A percentile compares a stretch with the other conserved stretches of the same genome.
phyloP scores from a whole-genome alignment of 2,329 filamentous ascomycete genomes.

The Macrophomina pseudophaseolina region DNA sequence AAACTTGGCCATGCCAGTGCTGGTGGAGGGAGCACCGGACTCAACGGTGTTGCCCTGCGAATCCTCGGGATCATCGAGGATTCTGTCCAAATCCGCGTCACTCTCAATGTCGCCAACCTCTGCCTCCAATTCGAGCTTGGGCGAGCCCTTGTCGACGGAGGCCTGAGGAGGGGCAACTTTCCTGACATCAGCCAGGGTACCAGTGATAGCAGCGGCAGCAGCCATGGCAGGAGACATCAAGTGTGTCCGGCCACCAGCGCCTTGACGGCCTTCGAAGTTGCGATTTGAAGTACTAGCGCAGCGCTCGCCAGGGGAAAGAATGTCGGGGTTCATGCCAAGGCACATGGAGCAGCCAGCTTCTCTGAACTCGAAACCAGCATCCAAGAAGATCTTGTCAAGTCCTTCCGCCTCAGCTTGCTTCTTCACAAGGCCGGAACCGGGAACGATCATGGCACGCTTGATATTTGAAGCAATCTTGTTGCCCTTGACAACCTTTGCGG shows the following conservation, averaged over 20 bases:
- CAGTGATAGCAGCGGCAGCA: slow-evolving; percentile 84
- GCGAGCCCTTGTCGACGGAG: slow-evolving; percentile 54
- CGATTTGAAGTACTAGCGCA: slow-evolving; percentile 96
- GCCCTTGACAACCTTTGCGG: slow-evolving; percentile 84
- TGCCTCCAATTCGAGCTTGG: slow-evolving; percentile 64
- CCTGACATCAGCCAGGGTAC: slow-evolving; percentile 90
- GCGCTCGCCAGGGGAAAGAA: slow-evolving; percentile 87
- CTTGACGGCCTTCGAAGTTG: slow-evolving; percentile 96
- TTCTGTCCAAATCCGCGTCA: slow-evolving; percentile 67
- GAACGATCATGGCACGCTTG: slow-evolving; percentile 94
- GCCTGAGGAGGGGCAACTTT: slow-evolving; percentile 66
- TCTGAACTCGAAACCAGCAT: slow-evolving; percentile 96
- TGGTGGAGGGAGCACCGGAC: slow-evolving; percentile 52
- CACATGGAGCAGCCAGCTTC: slow-evolving; percentile 99
- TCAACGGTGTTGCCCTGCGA: slow-evolving; percentile 70
- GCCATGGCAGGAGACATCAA: slow-evolving; percentile 98
- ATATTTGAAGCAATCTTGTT: slow-evolving; percentile 86
- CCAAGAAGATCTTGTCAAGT: slow-evolving; percentile 87
- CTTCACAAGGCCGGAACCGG: slow-evolving; percentile 93
- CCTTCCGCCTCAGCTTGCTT: slow-evolving; percentile 88
- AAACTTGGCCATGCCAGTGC: slow-evolving; percentile 80
- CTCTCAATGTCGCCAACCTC: slow-evolving; percentile 63
- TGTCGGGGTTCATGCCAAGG: slow-evolving; percentile 98
- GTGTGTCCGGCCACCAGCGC: slow-evolving; percentile 87
- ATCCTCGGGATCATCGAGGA: slow-evolving; percentile 66